phyloP scores from a whole-genome alignment of 139 green algal species.

The Nannochloris sp. region DNA sequence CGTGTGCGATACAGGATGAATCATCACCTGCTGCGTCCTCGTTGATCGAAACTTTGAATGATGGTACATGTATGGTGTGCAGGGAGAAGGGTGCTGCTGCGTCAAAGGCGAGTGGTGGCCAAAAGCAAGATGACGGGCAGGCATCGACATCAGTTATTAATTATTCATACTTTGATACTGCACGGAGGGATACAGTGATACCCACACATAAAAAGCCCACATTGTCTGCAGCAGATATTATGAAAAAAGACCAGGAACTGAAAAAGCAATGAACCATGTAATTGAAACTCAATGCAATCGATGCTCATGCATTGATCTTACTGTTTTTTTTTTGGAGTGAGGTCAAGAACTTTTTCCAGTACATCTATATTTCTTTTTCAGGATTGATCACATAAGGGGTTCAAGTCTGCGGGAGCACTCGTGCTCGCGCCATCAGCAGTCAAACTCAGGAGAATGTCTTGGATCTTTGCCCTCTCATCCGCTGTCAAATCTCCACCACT shows the following conservation, averaged over 20 bases:
- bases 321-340: no score
- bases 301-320: no score
- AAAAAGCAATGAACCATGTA: neutral
- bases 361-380: no score
- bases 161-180: slow-evolving; percentile 21
- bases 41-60: no score
- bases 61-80: no score
- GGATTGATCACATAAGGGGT: neutral
- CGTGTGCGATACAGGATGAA: neutral
- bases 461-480: slow-evolving; percentile 1
- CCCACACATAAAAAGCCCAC: slow-evolving; percentile 10
- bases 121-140: neutral
- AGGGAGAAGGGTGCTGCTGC: no score
- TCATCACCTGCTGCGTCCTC: no score
- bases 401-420: neutral
- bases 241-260: slow-evolving; percentile 6
- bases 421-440: slow-evolving; percentile 2
- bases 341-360: no score
- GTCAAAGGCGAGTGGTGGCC: neutral
- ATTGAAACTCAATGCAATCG: neutral
- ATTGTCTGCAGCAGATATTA: slow-evolving; percentile 16
- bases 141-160: slow-evolving; percentile 15
- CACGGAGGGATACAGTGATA: slow-evolving; percentile 7
- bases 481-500: neutral
- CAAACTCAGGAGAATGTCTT: neutral